Base-by-base conservation (phyloP, 257 asterid species). In the Leonotis leonurus region DNA sequence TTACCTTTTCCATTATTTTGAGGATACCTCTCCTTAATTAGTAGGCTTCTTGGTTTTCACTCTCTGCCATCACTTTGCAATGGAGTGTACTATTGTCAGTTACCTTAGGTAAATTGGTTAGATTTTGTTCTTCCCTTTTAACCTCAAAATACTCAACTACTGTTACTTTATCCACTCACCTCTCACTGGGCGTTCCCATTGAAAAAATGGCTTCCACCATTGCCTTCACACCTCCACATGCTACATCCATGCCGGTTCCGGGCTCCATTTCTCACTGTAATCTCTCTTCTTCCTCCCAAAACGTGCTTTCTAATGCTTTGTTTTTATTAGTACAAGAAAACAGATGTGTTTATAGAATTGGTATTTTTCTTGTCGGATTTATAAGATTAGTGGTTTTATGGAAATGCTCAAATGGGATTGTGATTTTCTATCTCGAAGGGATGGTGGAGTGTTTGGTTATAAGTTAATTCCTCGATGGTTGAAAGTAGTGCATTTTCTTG, bases 151-250 rank as follows among this genome's bases (percentile, higher is more conserved):
- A 39, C n/a, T n/a, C n/a, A n/a, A n/a, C n/a, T n/a, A 40, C 20
- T n/a, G 46, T n/a, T 39, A 14, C 24, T 49, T 52, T 59, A 72
- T 72, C 73, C 72, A 59, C 49, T 64, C 57, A 61, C 69, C 35
- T 11, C 49, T 20, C 35, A 43, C 45, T 46, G 69, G 37, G 70
- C 56, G 55, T 63, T 64, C 24, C 50, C 60, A 65, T 37, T 20
- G 61, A 54, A 60, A 27, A 35, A 67, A 72, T 72, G 77, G 77
- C 70, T 26, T 61, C 77, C 18, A 44, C 73, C 60, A 60, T 5
- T 53, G 65, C 65, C 29, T 64, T 72, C 30, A 37, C 61, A n/a
- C 44, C 65, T 60, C 77, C 33, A 59, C 50, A 54, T 33, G 65
- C 69, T 6, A 65, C 60, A 5, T 53, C 69, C 30, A 9, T 25